These are phyloP conservation scores for Boletus pseudo-olivaceus DNA, from an alignment of 768 basidiomycete genomes.

Conservation along the genomic window DNA sequence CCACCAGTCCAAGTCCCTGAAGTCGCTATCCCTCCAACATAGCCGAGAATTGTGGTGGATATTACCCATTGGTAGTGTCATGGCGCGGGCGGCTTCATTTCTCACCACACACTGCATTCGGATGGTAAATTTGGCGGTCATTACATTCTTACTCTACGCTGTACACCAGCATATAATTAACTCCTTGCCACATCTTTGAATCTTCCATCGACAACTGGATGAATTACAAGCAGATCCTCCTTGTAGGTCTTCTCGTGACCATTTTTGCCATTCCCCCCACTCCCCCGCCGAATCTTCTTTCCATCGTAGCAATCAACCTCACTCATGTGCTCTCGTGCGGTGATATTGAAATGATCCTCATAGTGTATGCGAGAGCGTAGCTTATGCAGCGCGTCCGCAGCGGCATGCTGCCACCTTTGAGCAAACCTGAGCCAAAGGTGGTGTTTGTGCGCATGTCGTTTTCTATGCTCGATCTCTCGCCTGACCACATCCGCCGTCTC, in stretches of 20 bases:
- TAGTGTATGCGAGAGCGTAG: slow-evolving; percentile 53
- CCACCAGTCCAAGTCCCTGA: slow-evolving; percentile 38
- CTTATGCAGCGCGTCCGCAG: slow-evolving; percentile 39
- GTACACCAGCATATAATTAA: slow-evolving; percentile 13
- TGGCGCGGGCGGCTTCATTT: not conserved
- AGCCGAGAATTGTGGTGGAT: not conserved
- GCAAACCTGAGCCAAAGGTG: slow-evolving; percentile 27
- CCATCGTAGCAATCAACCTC: slow-evolving; percentile 74
- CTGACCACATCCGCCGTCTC: slow-evolving; percentile 44
- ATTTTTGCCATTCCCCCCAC: slow-evolving; percentile 13
- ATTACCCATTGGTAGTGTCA: not conserved
- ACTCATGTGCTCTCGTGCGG: slow-evolving; percentile 73
- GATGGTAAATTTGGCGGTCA: not conserved
- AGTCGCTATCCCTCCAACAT: slow-evolving; percentile 15
- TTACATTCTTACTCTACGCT: slow-evolving; percentile 7
- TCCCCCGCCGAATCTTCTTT: slow-evolving; percentile 38
- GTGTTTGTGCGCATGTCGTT: slow-evolving; percentile 24
- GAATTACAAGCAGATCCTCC: slow-evolving; percentile 54
- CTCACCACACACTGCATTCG: not conserved
- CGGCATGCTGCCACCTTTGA: slow-evolving; percentile 48
- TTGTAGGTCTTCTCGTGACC: slow-evolving; percentile 23
- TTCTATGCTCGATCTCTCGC: slow-evolving; percentile 45
- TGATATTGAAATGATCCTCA: slow-evolving; percentile 54
- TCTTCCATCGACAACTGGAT: slow-evolving; percentile 65
- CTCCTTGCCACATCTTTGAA: slow-evolving; percentile 50